Conservation (phyloP, 2,329 filamentous ascomycete species). For the Talaromyces sp. region DNA sequence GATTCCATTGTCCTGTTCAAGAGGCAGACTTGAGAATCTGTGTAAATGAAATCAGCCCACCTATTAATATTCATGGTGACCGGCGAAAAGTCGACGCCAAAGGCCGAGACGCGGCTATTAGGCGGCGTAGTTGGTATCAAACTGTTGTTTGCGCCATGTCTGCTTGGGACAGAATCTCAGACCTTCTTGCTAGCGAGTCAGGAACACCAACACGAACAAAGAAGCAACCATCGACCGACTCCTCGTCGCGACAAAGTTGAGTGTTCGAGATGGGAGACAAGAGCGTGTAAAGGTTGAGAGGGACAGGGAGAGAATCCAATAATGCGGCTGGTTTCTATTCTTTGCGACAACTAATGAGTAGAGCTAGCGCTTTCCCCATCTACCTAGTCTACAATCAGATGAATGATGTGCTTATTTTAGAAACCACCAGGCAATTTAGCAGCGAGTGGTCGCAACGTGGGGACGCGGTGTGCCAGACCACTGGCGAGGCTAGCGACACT, state of each 20-base stretch:
- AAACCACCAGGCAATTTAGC: conserved; percentile 8
- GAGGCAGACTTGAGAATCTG: background rate
- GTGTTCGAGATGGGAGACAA: conserved; percentile 13
- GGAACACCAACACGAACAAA: background rate
- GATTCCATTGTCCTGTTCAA: background rate
- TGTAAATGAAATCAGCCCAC: conserved; percentile 26
- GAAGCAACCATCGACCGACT: background rate
- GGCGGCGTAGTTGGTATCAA: conserved; percentile 26
- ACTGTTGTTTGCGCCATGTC: conserved; percentile 21
- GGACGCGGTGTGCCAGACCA: conserved; percentile 12
- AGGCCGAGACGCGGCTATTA: conserved; percentile 22
- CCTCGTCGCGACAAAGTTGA: background rate
- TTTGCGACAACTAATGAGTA: conserved; percentile 24
- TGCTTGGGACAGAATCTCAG: conserved; percentile 18
- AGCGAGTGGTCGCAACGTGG: conserved; percentile 1
- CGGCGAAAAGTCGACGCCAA: conserved; percentile 27
- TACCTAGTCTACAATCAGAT: background rate
- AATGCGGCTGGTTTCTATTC: conserved; percentile 27
- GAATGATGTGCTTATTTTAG: conserved; percentile 13
- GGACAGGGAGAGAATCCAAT: conserved; percentile 12
- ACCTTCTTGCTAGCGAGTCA: conserved; percentile 7
- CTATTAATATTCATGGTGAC: conserved; percentile 35
- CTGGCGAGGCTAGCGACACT: conserved; percentile 7
- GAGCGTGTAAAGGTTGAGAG: conserved; percentile 6
- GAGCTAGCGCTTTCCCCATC: conserved; percentile 2